Base-by-base conservation (phyloP, 345 rosid species). In the Citropsis articulata region DNA sequence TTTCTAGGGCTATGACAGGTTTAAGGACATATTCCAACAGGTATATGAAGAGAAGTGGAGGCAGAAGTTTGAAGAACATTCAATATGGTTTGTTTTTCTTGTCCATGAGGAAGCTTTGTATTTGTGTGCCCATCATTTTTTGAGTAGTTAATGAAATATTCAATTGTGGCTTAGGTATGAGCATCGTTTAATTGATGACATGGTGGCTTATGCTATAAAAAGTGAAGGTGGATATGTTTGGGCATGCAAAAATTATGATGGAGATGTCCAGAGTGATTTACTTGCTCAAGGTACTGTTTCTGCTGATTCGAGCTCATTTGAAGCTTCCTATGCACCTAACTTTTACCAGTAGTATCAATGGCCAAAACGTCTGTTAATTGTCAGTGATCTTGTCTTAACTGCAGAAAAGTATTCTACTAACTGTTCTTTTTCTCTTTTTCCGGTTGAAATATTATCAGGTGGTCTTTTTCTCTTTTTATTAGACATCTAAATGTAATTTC, bases 231-330 rank as follows among this genome's bases (percentile, higher is more conserved):
- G 99, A 79, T 96, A 93, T 90, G 97, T 92, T 13, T 96, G 99
- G 98, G 97, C 99, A 24, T 96, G 99, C 89, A 96, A 96, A 88
- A 96, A 96, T 81, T 96, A 96, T 27, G 99, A 96, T 42, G 99
- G 98, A 81, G 98, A 96, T 90, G 99, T 96, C 64, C 97, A 91
- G 82, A 96, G 99, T 79, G 98, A 96, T 89, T 90, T 96, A 78
- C 97, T 96, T 79, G 99, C 99, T 71, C 99, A 93, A 91, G 99
- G 97, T 93, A 71, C 67, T 31, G 28, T 71, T 72, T 35, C 55
- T 63, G 25, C 66, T 56, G 9, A 40, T 73, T 64, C 38, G 9
- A 35, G 56, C 63, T 22, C 50, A 9, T 71, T 68, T 48, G 33
- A 30, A n/a, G 25, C 7, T 65, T 62, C 22, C 24, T 38, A 18